Evolutionary conservation across 306 rosid genomes (phyloP).

Genomic region (Malus sylvestris): DNA sequence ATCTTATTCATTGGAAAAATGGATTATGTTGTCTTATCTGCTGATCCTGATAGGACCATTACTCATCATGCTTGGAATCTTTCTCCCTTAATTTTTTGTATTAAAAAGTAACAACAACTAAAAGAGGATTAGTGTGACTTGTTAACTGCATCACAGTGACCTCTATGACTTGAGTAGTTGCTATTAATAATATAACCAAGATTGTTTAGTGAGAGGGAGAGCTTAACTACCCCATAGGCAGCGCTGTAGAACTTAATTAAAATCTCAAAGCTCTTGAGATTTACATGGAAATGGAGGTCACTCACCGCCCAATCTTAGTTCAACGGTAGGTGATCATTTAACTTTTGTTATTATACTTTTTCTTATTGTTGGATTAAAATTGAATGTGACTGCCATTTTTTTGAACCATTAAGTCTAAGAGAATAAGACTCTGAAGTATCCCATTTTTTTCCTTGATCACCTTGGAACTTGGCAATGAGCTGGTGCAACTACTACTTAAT

Average conservation of each 20-base stretch:
- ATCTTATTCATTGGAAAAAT: neutral
- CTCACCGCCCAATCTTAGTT: no score
- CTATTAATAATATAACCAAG: neutral
- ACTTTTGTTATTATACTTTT: no score
- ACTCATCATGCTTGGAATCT: slow-evolving; percentile 14
- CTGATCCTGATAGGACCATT: neutral
- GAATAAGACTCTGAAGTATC: neutral
- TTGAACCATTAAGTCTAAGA: neutral
- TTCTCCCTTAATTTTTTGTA: neutral
- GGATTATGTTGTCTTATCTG: slow-evolving; percentile 3
- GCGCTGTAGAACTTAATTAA: neutral
- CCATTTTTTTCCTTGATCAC: neutral
- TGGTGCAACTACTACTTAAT: slow-evolving; percentile 11
- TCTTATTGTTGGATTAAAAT: no score
- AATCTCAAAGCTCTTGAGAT: neutral
- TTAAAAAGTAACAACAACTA: slow-evolving; percentile 5
- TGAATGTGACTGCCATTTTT: no score
- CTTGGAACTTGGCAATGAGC: neutral
- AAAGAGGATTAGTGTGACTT: neutral
- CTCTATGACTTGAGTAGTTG: neutral
- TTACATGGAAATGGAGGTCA: neutral
- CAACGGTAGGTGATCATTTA: neutral
- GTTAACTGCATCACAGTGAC: neutral
- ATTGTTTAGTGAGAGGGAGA: slow-evolving; percentile 6
- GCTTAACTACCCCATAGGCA: neutral